Base-by-base conservation (phyloP, 148 eudicot genomes). In the Talinum fruticosum region DNA sequence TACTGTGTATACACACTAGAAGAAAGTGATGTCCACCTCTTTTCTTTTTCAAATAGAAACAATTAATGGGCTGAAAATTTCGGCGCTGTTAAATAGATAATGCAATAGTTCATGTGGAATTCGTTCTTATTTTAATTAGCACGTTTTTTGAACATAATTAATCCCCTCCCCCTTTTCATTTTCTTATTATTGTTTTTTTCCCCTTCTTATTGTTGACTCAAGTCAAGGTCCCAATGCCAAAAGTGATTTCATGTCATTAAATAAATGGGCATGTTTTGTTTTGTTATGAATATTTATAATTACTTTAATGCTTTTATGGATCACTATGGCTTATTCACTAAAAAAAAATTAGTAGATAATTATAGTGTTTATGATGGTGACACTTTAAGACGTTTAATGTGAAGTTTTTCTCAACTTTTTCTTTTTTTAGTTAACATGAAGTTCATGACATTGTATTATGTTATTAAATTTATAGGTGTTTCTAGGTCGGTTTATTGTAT, bases 401-500 rank as follows among this genome's bases (percentile, higher is more conserved):
- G 64, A 14, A 4, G 28, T 57, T 24, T 28, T 5, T 59, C 26
- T 23, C 10, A 59, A 2, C 64, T 8, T n/a, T 59, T n/a, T 59
- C 2, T 6, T 59, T 59, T 24, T 59, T 59, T 59, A 29, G 64
- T 8, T 10, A 59, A 59, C 64, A 59, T 59, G 64, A 59, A 59
- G 29, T n/a, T 59, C 28, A 59, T 8, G 64, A 59, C 7, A 51
- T 19, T 10, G 4, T 15, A 19, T 51, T 51, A 51, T 51, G 16
- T 51, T 51, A 18, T 51, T 41, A 41, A 19, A 8, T 41, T 41
- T 72, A 83, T 86, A 84, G 91, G 98, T 68, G 12, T 41, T 41
- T 41, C 0, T 41, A 41, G 12, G 12, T 41, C 47, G 1, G 12
- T 41, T 14, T 10, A 41, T 14, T 41, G 47, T 41, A 14, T 8